Conservation (phyloP, 208 protist genomes). For the Crithidia brevicula region DNA sequence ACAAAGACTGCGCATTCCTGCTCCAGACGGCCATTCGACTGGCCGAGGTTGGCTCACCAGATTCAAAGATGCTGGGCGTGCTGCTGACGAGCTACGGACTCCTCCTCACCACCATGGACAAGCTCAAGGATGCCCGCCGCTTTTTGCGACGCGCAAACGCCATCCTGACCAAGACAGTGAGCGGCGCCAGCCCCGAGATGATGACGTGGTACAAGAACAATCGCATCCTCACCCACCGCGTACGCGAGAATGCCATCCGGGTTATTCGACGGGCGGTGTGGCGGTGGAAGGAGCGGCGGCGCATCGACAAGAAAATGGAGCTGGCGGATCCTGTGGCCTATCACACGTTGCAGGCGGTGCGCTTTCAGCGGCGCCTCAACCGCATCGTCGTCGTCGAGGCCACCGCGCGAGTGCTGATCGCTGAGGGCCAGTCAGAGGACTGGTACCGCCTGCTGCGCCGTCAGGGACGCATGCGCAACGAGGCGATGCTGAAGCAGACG, state of each 20-base stretch:
- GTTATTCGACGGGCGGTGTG: conserved; percentile 59
- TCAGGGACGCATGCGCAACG: conserved; percentile 48
- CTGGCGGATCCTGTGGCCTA: conserved; percentile 39
- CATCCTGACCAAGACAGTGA: conserved; percentile 38
- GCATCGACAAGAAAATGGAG: conserved; percentile 31
- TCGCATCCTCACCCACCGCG: conserved; percentile 36
- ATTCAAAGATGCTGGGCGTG: conserved; percentile 43
- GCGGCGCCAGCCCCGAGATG: conserved; percentile 44
- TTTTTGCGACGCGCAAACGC: conserved; percentile 38
- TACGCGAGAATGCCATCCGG: conserved; percentile 41
- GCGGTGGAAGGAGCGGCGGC: conserved; percentile 51
- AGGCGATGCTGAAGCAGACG: conserved; percentile 58
- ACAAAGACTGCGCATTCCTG: conserved; percentile 38
- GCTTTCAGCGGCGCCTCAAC: conserved; percentile 38
- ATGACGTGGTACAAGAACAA: conserved; percentile 59
- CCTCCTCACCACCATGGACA: conserved; percentile 42
- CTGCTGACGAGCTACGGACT: conserved; percentile 53
- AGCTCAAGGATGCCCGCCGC: conserved; percentile 44
- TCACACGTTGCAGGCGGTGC: conserved; percentile 33
- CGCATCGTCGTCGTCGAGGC: conserved; percentile 51
- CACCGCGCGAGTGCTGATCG: conserved; percentile 50
- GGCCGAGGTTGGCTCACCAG: conserved; percentile 25
- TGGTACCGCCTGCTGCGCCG: conserved; percentile 43
- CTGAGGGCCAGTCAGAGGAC: conserved; percentile 50
- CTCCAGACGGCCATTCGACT: conserved; percentile 53